Base-by-base conservation (phyloP, 2,329 filamentous ascomycete genomes). In the Trichoderma brevicompactum region DNA sequence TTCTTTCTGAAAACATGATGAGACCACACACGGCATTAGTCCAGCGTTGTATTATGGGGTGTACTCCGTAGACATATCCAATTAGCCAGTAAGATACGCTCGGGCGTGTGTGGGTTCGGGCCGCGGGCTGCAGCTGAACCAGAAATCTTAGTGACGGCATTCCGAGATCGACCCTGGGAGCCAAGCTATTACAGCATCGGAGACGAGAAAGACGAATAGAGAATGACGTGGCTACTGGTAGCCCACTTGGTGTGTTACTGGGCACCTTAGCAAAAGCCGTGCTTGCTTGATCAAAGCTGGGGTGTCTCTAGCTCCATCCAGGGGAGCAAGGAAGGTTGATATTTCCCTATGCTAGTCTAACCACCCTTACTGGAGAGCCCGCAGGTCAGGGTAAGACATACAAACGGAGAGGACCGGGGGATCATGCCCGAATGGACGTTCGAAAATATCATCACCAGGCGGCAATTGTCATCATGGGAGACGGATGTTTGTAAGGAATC, bases 101-200 rank as follows among this genome's bases (percentile, higher is more conserved):
- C 43, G 41, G 34, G 36, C 19, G n/a, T 46, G 38, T 58, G 59
- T 52, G 65, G 65, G 59, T 34, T 64, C 65, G 65, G 59, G 55
- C 65, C 65, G 65, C 52, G 46, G 52, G 8, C 59, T 40, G 44
- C 59, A 52, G 38, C 49, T 52, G 65, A 48, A 34, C 23, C 56
- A 62, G 5, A 54, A 55, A 54, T 41, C 41, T 50, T 44, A 46
- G 64, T 34, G 49, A 41, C 43, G 19, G 41, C 64, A 55, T 55
- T 19, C 64, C 43, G 38, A 62, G 64, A 65, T 65, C 56, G 64
- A 55, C 64, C 41, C 56, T 65, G 56, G 50, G 23, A 36, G n/a
- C 17, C 34, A 46, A 46, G 17, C 38, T 34, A 62, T 32, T 36
- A 50, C 48, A 4, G 44, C 28, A 46, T 49, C 32, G 56, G 43